Percentiles rank a stretch among this genome's conserved stretches.
phyloP scores from a whole-genome alignment of 148 eudicot species.

The Arbutus unedo region DNA sequence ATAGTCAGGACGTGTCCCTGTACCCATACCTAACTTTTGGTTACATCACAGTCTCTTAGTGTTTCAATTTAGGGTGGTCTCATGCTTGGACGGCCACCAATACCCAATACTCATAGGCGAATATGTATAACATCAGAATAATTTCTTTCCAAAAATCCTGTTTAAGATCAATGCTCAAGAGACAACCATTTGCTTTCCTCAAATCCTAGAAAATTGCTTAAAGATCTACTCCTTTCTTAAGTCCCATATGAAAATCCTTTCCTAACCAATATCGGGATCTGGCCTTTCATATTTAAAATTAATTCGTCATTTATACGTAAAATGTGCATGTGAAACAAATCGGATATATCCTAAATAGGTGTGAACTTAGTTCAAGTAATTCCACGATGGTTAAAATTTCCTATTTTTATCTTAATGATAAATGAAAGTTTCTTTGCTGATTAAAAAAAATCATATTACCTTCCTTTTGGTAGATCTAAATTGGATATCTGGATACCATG shows the following conservation, averaged over 20 bases:
- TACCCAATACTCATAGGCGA: background rate
- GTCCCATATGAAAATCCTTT: background rate
- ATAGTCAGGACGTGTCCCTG: background rate
- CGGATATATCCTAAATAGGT: background rate
- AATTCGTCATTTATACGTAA: background rate
- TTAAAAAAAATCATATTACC: background rate
- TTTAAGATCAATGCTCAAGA: background rate
- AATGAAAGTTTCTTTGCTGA: too few relatives aligned
- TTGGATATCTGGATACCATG: background rate
- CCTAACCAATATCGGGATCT: background rate
- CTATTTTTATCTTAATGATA: too few relatives aligned
- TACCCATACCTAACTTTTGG: background rate
- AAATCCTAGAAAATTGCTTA: background rate
- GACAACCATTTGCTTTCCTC: background rate
- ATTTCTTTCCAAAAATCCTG: background rate
- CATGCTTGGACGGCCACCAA: background rate
- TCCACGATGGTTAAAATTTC: background rate
- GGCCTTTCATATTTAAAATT: background rate
- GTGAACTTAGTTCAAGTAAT: background rate
- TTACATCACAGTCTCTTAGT: background rate
- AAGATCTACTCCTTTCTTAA: background rate
- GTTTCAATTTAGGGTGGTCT: background rate
- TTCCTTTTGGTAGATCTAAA: background rate
- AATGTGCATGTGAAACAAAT: background rate
- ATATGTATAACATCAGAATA: background rate